Conservation (phyloP, 164 flowering plant species). For the Chimonanthus salicifolius region DNA sequence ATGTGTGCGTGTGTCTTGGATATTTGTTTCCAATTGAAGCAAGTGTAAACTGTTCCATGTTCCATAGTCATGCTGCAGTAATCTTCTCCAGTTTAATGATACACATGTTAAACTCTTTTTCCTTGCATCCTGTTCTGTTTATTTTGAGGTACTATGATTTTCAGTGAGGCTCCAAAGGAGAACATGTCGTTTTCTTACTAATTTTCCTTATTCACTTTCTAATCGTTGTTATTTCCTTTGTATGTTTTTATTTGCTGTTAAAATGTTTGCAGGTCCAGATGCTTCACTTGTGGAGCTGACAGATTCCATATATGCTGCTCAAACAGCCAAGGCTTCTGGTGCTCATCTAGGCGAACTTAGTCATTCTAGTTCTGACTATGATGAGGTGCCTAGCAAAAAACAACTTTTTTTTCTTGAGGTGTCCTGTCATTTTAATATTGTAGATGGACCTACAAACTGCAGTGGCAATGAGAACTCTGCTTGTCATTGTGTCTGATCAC, state of each 20-base stretch:
- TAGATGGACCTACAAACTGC: too few relatives aligned
- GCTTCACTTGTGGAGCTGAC: slow-evolving; percentile 53
- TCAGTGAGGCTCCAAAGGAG: neutral
- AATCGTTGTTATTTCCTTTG: neutral
- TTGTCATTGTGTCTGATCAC: too few relatives aligned
- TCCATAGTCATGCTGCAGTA: neutral
- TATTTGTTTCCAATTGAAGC: neutral
- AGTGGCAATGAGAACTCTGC: too few relatives aligned
- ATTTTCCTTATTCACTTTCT: too few relatives aligned
- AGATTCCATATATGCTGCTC: slow-evolving; percentile 88
- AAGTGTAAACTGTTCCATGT: neutral
- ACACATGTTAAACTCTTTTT: neutral
- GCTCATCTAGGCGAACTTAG: slow-evolving; percentile 20
- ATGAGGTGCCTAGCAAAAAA: neutral
- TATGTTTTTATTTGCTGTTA: neutral
- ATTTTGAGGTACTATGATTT: neutral
- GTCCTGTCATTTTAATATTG: too few relatives aligned
- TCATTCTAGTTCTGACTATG: slow-evolving; percentile 16
- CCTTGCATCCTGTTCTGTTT: neutral
- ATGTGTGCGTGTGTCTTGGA: neutral
- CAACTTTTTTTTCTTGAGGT: too few relatives aligned
- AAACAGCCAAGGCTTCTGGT: slow-evolving; percentile 59
- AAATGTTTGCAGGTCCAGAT: slow-evolving; percentile 47
- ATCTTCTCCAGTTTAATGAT: neutral
- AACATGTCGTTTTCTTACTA: neutral